Conservation (phyloP, 2,329 filamentous ascomycete species). For the Colletotrichum chlorophyti region DNA sequence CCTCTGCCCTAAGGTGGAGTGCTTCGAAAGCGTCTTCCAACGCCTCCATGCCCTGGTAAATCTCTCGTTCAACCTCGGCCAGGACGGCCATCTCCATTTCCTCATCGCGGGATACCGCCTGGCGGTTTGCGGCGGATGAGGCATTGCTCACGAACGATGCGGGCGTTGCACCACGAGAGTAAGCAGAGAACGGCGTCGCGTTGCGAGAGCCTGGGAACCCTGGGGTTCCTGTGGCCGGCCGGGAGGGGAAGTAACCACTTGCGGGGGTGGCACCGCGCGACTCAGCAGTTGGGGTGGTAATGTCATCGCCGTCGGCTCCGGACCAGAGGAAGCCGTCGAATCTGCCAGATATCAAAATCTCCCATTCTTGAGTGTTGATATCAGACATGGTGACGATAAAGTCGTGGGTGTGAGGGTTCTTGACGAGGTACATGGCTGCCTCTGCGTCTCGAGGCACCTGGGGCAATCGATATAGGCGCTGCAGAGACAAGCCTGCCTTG, state of each 20-base stretch:
- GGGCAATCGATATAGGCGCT: slow-evolving; percentile 81
- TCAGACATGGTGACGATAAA: slow-evolving; percentile 86
- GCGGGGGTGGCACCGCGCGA: slow-evolving; percentile 61
- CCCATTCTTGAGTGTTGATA: slow-evolving; percentile 94
- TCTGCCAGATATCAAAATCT: slow-evolving; percentile 89
- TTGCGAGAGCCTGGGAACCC: slow-evolving; percentile 50
- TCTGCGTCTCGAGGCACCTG: slow-evolving; percentile 83
- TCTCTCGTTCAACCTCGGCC: slow-evolving; percentile 90
- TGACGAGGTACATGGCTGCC: slow-evolving; percentile 83
- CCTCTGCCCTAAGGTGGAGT: slow-evolving; percentile 85
- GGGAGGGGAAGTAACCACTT: slow-evolving; percentile 50
- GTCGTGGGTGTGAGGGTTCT: slow-evolving; percentile 82
- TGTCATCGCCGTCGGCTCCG: slow-evolving; percentile 74
- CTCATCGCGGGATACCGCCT: slow-evolving; percentile 85
- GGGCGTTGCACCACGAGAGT: slow-evolving; percentile 63
- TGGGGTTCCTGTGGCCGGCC: slow-evolving; percentile 40
- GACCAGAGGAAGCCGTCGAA: slow-evolving; percentile 97
- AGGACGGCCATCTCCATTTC: slow-evolving; percentile 91
- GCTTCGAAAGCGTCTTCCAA: slow-evolving; percentile 94
- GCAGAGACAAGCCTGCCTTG: slow-evolving; percentile 78
- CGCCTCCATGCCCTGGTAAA: slow-evolving; percentile 92
- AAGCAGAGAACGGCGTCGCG: slow-evolving; percentile 56
- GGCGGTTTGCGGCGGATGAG: slow-evolving; percentile 55
- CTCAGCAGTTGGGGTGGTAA: slow-evolving; percentile 46
- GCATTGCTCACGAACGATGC: slow-evolving; percentile 66